Base-by-base conservation (phyloP, 2,329 filamentous ascomycete species). In the Aspergillus pseudoglaucus region DNA sequence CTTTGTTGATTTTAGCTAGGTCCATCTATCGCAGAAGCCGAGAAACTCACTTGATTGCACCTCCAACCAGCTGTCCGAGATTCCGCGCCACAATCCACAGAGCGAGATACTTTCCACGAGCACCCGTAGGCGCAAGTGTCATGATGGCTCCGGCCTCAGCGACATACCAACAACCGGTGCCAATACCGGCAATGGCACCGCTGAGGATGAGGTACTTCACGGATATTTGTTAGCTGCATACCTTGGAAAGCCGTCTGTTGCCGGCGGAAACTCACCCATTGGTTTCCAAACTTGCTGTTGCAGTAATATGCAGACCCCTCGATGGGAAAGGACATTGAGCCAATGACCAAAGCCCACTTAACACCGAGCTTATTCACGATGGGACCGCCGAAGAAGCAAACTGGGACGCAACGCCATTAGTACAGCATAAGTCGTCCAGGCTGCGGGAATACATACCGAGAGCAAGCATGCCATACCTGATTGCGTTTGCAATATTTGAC, bases 111-210 rank as follows among this genome's bases (percentile, higher is more conserved):
- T 75, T 75, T 5, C 74, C 74, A 46, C 74, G 71, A 15, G 73
- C 66, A 18, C 69, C 65, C 0, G 72, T 65, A 3, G 74, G 74
- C 0, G 74, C 72, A 17, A 76, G 64, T 0, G 72, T 74, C 70
- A 76, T 74, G 53, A 76, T 75, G 4, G 70, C 66, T 12, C 73
- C 73, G 1, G 72, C 71, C 49, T 76, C 74, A 0, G 73, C 74
- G 7, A 76, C 73, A 48, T 76, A 76, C 73, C 73, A 75, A 38
- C 70, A 73, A 1, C 72, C 73, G 6, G 67, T 71, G 4, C 70
- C 70, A 8, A 70, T 59, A 2, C 69, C 69, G 12, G 60, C 63
- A 33, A 71, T 57, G 43, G 65, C 65, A 35, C 67, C 67, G 7
- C 66, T 65, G 6, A 71, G 57, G 41, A 72, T 69, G n/a, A 71